These are phyloP conservation scores for Lodderomyces oxycetoniae DNA, from an alignment of 1,139 yeast species.

Conservation along the genomic window DNA sequence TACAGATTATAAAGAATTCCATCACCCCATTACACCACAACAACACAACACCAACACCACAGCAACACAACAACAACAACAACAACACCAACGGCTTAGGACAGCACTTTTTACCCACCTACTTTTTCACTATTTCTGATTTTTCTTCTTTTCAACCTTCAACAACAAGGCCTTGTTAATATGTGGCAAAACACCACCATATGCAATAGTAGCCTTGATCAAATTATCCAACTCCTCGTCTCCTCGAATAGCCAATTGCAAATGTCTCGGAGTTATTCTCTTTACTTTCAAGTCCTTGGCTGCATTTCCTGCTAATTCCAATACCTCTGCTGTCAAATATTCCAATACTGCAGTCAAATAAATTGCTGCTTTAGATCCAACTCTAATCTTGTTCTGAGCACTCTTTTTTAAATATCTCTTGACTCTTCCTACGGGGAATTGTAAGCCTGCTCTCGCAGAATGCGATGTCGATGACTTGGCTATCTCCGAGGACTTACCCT, in stretches of 20 bases:
- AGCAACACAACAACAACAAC: neutral
- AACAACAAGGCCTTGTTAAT: conserved; percentile 89
- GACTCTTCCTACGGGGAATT: conserved; percentile 98
- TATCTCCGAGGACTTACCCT: conserved; percentile 80
- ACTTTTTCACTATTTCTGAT: conserved; percentile 21
- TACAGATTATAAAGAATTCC: no score
- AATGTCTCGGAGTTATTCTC: conserved; percentile 98
- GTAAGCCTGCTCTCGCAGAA: conserved; percentile 95
- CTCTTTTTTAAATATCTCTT: conserved; percentile 89
- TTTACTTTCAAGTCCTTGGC: conserved; percentile 97
- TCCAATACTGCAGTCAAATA: conserved; percentile 96
- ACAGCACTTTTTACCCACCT: no score
- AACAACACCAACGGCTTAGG: neutral
- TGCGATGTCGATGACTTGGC: conserved; percentile 73
- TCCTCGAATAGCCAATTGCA: conserved; percentile 97
- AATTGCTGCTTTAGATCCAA: conserved; percentile 96
- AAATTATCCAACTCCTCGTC: conserved; percentile 97
- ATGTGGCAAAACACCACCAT: conserved; percentile 97
- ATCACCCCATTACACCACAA: neutral
- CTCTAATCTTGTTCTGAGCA: conserved; percentile 92
- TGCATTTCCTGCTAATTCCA: conserved; percentile 98
- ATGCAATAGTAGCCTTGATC: conserved; percentile 96
- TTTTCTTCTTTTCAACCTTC: conserved; percentile 85
- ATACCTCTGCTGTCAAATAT: conserved; percentile 95
- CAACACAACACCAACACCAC: neutral